These are phyloP conservation scores for Begonia loranthoides DNA, from an alignment of 306 rosid genomes.

Conservation along the genomic window DNA sequence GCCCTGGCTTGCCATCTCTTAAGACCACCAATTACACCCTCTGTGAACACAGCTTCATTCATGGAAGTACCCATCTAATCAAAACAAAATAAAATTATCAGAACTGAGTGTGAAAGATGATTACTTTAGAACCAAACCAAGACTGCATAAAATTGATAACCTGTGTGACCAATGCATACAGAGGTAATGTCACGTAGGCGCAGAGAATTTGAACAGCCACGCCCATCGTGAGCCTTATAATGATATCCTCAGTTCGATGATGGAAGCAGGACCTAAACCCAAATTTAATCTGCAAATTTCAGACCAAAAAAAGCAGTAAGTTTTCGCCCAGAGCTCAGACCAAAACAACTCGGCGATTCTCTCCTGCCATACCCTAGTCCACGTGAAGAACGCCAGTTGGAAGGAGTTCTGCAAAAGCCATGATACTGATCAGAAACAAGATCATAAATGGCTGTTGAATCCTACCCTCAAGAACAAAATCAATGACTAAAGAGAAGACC, in stretches of 20 bases:
- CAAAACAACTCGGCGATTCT: not conserved
- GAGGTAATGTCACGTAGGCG: slow-evolving; percentile 52
- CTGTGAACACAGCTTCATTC: slow-evolving; percentile 57
- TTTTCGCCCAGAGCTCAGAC: not conserved
- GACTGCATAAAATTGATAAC: slow-evolving; percentile 3
- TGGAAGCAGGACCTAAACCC: slow-evolving; percentile 57
- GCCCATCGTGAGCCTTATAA: slow-evolving; percentile 29
- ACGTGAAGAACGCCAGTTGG: slow-evolving; percentile 43
- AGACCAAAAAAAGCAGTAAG: not conserved
- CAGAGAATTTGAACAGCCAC: slow-evolving; percentile 32
- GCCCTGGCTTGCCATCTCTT: slow-evolving; percentile 55
- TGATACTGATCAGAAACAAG: not conserved
- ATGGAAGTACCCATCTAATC: slow-evolving; percentile 63
- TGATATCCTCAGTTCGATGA: slow-evolving; percentile 20
- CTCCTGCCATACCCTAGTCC: slow-evolving; percentile 42
- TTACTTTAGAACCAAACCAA: not conserved
- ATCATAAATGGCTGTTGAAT: not conserved
- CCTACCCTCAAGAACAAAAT: not conserved
- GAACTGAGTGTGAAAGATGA: too few relatives aligned
- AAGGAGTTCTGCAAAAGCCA: slow-evolving; percentile 44
- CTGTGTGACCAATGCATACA: slow-evolving; percentile 59
- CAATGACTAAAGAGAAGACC: slow-evolving; percentile 12
- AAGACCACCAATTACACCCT: slow-evolving; percentile 55
- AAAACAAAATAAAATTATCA: too few relatives aligned
- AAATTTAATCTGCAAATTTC: slow-evolving; percentile 22